These are phyloP conservation scores for Nicotiana rustica DNA, from an alignment of 305 asterid species.

Conservation along the genomic window DNA sequence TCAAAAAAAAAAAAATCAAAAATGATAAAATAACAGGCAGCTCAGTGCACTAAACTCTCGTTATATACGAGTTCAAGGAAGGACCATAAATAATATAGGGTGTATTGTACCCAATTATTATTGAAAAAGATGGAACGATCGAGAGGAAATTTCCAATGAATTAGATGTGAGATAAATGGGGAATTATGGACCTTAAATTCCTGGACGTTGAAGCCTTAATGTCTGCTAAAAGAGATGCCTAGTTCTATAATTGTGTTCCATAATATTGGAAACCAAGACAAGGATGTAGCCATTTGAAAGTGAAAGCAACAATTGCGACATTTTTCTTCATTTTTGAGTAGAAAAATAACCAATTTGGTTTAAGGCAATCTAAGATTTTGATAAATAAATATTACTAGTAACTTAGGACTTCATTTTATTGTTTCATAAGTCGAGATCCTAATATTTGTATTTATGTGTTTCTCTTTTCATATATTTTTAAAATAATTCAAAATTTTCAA, in stretches of 20 bases:
- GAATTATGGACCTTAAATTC: constrained; percentile 24
- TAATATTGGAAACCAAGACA: constrained; percentile 36
- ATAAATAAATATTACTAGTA: too few species aligned
- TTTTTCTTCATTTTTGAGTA: neutral
- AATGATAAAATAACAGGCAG: too few species aligned
- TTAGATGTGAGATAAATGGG: neutral
- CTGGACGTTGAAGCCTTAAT: constrained; percentile 27
- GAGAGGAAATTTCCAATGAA: neutral
- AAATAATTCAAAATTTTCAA: too few species aligned
- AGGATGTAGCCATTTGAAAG: constrained; percentile 37
- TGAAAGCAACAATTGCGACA: constrained; percentile 32
- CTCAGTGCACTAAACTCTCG: too few species aligned
- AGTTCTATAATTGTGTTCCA: constrained; percentile 35
- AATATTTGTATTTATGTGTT: too few species aligned
- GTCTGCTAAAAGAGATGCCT: constrained; percentile 43
- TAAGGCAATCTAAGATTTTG: neutral
- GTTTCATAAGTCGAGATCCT: too few species aligned
- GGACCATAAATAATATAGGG: too few species aligned
- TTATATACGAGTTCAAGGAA: too few species aligned
- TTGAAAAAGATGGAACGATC: neutral
- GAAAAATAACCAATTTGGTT: neutral
- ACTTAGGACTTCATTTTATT: too few species aligned
- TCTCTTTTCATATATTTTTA: too few species aligned
- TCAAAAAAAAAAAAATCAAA: too few species aligned
- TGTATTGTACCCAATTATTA: too few species aligned